Evolutionary conservation across 441 rosid species (phyloP).

Genomic region (Corymbia citriodora): DNA sequence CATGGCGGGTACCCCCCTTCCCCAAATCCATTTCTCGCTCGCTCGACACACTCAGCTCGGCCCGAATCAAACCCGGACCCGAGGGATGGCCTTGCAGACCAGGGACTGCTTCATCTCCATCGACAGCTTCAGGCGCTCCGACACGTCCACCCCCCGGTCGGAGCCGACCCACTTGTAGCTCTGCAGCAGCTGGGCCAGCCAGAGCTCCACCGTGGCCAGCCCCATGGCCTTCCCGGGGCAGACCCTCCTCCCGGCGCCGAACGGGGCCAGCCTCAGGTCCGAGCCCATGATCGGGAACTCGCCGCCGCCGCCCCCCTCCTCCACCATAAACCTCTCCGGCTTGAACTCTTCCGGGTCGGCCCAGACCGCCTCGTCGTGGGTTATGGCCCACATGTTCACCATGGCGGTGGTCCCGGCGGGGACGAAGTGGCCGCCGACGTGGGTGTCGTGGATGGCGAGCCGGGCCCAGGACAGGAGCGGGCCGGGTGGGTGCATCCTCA

Average conservation of each 20-base stretch:
- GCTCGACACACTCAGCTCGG: no score
- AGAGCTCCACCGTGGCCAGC: conserved; percentile 38
- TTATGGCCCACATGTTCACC: conserved; percentile 94
- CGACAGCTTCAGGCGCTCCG: conserved; percentile 34
- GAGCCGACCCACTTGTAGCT: conserved; percentile 39
- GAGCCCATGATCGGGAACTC: conserved; percentile 53
- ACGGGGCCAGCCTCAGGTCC: conserved; percentile 57
- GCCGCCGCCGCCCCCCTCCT: background rate
- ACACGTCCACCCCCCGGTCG: conserved; percentile 32
- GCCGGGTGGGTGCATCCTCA: conserved; percentile 84
- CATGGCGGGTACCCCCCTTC: background rate
- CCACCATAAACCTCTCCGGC: conserved; percentile 54
- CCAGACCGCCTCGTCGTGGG: conserved; percentile 62
- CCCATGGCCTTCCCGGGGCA: conserved; percentile 47
- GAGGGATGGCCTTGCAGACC: conserved; percentile 29
- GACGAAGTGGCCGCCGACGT: conserved; percentile 28
- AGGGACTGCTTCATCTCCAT: conserved; percentile 40
- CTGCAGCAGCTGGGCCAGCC: conserved; percentile 58
- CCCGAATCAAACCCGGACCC: background rate
- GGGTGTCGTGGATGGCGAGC: conserved; percentile 47
- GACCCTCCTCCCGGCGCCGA: conserved; percentile 49
- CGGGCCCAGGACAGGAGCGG: conserved; percentile 77
- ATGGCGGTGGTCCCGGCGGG: conserved; percentile 74
- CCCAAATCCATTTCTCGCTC: background rate
- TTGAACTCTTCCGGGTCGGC: conserved; percentile 34